Evolutionary conservation across 208 protist genomes (phyloP).

Genomic region (Trypanosomatidae sp.): DNA sequence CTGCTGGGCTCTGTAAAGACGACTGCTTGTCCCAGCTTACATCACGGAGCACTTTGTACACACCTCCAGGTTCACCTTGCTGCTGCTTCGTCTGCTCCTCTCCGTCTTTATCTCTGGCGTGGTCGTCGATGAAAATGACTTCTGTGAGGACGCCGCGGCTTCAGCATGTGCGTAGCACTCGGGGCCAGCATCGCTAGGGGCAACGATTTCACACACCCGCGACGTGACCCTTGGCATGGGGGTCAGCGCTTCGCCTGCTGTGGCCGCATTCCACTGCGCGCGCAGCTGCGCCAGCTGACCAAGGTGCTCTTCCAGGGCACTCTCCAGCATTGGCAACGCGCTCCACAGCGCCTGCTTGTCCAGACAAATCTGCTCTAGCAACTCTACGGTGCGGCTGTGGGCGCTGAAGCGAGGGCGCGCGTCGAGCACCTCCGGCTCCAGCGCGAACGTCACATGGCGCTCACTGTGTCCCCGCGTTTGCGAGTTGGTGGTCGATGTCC

Average conservation of each 20-base stretch:
- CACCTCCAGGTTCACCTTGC: constrained; percentile 21
- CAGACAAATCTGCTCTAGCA: constrained; percentile 31
- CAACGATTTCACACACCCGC: background rate
- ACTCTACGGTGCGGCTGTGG: constrained; percentile 20
- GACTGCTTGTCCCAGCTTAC: background rate
- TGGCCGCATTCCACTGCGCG: background rate
- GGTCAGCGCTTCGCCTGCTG: background rate
- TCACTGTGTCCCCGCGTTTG: constrained; percentile 5
- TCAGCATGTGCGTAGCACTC: background rate
- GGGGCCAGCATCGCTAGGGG: background rate
- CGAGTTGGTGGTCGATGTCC: background rate
- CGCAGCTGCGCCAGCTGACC: constrained; percentile 13
- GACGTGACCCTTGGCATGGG: background rate
- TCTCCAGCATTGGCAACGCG: constrained; percentile 17
- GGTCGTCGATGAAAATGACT: background rate
- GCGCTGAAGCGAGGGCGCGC: constrained; percentile 20
- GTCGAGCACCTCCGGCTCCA: constrained; percentile 31
- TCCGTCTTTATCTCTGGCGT: background rate
- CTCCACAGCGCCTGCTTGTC: constrained; percentile 26
- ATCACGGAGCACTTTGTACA: constrained; percentile 15
- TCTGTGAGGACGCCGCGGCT: background rate
- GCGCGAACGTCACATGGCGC: constrained; percentile 28
- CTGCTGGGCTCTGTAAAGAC: background rate
- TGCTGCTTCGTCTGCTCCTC: background rate
- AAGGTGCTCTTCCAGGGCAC: constrained; percentile 5